Evolutionary conservation across 1,139 yeast genomes (phyloP), one percentile per base, ranked within the genome.

Genomic region (Yamadazyma triangularis): DNA sequence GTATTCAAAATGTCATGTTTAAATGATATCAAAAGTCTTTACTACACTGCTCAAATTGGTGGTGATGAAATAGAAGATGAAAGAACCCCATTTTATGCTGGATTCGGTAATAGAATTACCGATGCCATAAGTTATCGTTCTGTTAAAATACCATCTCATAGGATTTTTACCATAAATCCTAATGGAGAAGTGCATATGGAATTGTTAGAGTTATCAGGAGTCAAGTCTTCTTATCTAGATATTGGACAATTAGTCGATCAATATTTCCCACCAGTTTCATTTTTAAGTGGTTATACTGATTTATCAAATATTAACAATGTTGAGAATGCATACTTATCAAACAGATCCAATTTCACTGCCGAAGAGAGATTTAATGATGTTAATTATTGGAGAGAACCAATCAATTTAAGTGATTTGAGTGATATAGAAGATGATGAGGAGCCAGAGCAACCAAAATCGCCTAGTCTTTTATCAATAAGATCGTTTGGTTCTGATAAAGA

Each of bases 121-220:
- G 99, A 93, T 61, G 98, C 98, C 4, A 72, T 93, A 34, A 86
- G 96, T 36, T 93, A 93, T 56, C 70, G 98, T 46, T 83, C 91
- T 9, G 98, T 91, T 4, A 88, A 93, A 9, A 86, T 93, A 7
- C 98, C 98, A 2, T 80, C 95, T 20, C 93, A 96, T 25, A 70
- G 96, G 40, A 89, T 93, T 28, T 93, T 93, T 54, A 93, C 99
- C 4, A 93, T 93, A 45, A 91, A 93, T 48, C 91, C 97, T 0
- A 87, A 86, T 41, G 96, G 97, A 2, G 98, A 93, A 45, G 98
- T 93, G 21, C 96, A 87, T 63, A 83, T 93, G 95, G 98, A 93
- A 58, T 70, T 93, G 44, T 67, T 93, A 35, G 97, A 93, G 53
- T 68, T 93, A 49, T 95, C 97, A 0, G 98, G 98, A 4, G 85